Evolutionary conservation across 228 moss, liverwort and hornwort genomes (phyloP).

Genomic region (Sphagnum fallax): DNA sequence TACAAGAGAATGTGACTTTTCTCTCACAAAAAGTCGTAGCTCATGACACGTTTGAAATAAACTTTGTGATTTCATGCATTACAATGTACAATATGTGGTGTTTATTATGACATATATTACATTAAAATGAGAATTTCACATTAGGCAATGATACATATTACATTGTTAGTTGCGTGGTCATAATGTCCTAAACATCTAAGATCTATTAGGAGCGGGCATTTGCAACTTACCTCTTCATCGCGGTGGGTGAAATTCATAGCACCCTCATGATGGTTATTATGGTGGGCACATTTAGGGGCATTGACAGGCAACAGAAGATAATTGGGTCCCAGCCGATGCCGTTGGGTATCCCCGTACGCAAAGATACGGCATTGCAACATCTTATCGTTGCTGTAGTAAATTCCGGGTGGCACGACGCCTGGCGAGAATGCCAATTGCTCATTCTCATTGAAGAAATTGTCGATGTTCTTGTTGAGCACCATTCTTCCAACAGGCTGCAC

Average conservation of each 20-base stretch:
- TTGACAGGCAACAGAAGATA: conserved; percentile 37
- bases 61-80: too few species aligned
- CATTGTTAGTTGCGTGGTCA: too few species aligned
- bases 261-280: conserved; percentile 26
- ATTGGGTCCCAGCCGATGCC: conserved; percentile 61
- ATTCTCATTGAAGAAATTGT: conserved; percentile 65
- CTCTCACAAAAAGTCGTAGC: too few species aligned
- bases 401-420: conserved; percentile 50
- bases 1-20: too few species aligned
- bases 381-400: conserved; percentile 63
- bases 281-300: conserved; percentile 17
- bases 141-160: neutral
- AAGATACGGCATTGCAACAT: conserved; percentile 70
- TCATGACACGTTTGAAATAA: too few species aligned
- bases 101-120: too few species aligned
- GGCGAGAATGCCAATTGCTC: conserved; percentile 63
- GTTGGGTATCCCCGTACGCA: conserved; percentile 54
- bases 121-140: neutral
- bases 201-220: too few species aligned
- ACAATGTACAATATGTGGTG: too few species aligned
- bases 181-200: too few species aligned
- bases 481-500: conserved; percentile 40
- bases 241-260: conserved; percentile 31
- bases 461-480: conserved; percentile 65
- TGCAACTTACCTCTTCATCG: conserved; percentile 15